Base-by-base conservation (phyloP, 257 asterid genomes). In the Solanum sitiens region DNA sequence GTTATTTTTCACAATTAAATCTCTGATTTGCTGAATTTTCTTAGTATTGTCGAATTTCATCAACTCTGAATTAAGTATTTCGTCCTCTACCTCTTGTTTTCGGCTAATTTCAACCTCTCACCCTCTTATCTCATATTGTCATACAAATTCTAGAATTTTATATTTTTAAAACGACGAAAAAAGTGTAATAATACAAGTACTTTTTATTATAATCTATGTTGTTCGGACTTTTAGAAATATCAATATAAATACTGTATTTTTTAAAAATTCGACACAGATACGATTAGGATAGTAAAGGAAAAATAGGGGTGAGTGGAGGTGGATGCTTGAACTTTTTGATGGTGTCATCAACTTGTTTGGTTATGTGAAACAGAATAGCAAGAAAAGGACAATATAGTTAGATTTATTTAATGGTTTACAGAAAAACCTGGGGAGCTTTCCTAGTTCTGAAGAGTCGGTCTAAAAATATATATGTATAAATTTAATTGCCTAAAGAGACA, bases 381-480 rank as follows among this genome's bases (percentile, higher is more conserved):
- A 47, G 85, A 80, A 80, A 80, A 47, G 44, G 70, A 53, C 30
- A 80, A 50, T 32, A 47, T 50, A 16, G 42, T 27, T 47, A 3
- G 3, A 9, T 45, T 25, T 7, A 45, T 79, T 44, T 79, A 15
- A 44, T 44, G 65, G 40, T 27, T 16, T 47, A 80, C 70, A 18
- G 30, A 80, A 80, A 73, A 47, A 18, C 70, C 42, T 80, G 85
- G 85, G 85, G 67, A 71, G 25, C 87, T 71, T 75, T 86, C 83
- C 87, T 68, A 70, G 72, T 71, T 86, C 87, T 86, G 87, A 86
- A 86, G 87, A 86, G 87, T 71, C 87, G 76, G 83, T 33, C 23
- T n/a, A 39, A 50, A 50, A 50, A 8, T 6, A 50, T 80, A 42
- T 8, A 18, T 37, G n/a, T 23, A n/a, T 44, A 45, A 50, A 30